Conservation (phyloP, 1,139 yeast species). For the Blastobotrys capitulatus region DNA sequence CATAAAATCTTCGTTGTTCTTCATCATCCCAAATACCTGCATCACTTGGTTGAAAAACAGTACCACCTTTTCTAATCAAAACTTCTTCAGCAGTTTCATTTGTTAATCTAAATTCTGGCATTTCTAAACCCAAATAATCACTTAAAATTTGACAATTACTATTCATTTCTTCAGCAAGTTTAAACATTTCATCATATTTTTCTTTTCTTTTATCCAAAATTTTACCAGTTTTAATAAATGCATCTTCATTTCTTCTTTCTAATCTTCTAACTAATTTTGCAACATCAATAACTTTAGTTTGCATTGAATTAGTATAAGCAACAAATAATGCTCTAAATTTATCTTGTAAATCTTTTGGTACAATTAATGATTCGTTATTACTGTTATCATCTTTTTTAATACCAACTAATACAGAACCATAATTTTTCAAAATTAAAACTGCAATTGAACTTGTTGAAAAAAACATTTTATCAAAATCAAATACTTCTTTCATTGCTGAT, state of each 20-base stretch:
- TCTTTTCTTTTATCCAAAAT: slow-evolving; percentile 48
- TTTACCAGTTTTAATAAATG: slow-evolving; percentile 64
- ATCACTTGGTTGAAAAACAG: slow-evolving; percentile 24
- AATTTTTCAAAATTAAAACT: slow-evolving; percentile 49
- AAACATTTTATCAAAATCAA: slow-evolving; percentile 41
- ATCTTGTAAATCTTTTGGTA: slow-evolving; percentile 22
- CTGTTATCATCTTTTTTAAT: slow-evolving; percentile 20
- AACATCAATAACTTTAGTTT: slow-evolving; percentile 36
- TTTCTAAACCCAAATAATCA: slow-evolving; percentile 35
- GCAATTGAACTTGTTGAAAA: slow-evolving; percentile 45
- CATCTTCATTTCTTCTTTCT: slow-evolving; percentile 42
- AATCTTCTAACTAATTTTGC: slow-evolving; percentile 37
- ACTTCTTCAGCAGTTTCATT: slow-evolving; percentile 25
- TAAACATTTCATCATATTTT: slow-evolving; percentile 39
- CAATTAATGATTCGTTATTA: slow-evolving; percentile 11
- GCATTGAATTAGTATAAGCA: slow-evolving; percentile 45
- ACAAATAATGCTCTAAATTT: slow-evolving; percentile 38
- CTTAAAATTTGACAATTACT: slow-evolving; percentile 44
- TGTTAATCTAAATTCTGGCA: slow-evolving; percentile 33
- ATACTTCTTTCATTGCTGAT: slow-evolving; percentile 48
- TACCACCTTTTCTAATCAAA: slow-evolving; percentile 23
- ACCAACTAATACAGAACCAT: slow-evolving; percentile 26
- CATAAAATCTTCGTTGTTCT: slow-evolving; percentile 60
- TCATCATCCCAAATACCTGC: slow-evolving; percentile 60
- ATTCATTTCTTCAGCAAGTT: slow-evolving; percentile 43